phyloP scores from a whole-genome alignment of 148 eudicot genomes.

The Spergularia marina region DNA sequence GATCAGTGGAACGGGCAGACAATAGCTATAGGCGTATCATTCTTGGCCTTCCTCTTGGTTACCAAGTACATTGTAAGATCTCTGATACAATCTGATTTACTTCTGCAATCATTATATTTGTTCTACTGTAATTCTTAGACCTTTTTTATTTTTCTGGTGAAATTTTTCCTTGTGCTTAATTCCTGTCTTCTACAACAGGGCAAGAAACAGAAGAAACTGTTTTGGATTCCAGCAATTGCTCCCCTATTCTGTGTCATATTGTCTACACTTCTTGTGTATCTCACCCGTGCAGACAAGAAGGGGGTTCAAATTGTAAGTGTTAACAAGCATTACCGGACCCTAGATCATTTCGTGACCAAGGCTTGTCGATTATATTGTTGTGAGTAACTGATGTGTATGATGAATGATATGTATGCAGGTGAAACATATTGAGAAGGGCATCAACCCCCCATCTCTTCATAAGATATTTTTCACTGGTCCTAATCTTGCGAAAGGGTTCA shows the following conservation, averaged over 20 bases:
- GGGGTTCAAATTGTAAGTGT: constrained; percentile 72
- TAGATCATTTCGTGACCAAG: too few species aligned
- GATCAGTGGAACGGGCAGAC: constrained; percentile 92
- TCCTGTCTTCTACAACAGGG: constrained; percentile 41
- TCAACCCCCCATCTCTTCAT: constrained; percentile 59
- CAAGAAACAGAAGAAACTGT: constrained; percentile 64
- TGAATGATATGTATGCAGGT: constrained; percentile 40
- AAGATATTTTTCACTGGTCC: constrained; percentile 54
- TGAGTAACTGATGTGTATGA: not conserved
- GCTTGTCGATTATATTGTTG: not conserved
- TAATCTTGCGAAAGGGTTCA: constrained; percentile 50
- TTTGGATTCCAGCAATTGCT: constrained; percentile 91
- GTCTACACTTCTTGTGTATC: constrained; percentile 61
- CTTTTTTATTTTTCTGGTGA: too few species aligned
- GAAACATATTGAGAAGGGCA: constrained; percentile 52
- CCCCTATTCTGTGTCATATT: constrained; percentile 72
- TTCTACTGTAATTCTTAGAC: too few species aligned
- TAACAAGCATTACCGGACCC: not conserved
- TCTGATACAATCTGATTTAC: not conserved
- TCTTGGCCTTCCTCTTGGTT: constrained; percentile 65
- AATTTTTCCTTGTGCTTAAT: not conserved
- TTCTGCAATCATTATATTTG: too few species aligned
- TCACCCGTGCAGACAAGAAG: constrained; percentile 61
- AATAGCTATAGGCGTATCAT: constrained; percentile 57
- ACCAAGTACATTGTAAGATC: constrained; percentile 68